These are phyloP conservation scores for Cercospora sp. DNA, from an alignment of 2,329 filamentous ascomycete genomes.

Conservation along the genomic window DNA sequence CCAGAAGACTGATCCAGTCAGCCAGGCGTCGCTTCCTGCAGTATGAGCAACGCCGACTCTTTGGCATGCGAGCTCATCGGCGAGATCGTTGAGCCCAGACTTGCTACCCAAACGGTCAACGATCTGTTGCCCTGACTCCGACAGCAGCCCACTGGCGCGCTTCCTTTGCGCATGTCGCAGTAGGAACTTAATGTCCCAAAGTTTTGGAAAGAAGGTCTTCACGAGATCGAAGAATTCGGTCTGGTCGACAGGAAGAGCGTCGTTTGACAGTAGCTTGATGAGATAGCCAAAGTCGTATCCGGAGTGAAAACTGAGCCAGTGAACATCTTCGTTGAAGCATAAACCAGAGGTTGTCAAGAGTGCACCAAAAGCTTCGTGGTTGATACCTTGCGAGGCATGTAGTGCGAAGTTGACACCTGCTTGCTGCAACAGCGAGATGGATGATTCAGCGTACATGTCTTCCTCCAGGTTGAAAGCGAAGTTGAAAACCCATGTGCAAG, in stretches of 20 bases:
- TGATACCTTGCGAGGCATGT: slow-evolving; percentile 85
- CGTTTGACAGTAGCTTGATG: slow-evolving; percentile 86
- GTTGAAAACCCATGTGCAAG: slow-evolving; percentile 98
- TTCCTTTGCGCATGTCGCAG: slow-evolving; percentile 77
- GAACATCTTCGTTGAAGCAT: slow-evolving; percentile 80
- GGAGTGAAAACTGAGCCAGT: slow-evolving; percentile 97
- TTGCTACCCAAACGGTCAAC: slow-evolving; percentile 85
- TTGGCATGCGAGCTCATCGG: slow-evolving; percentile 88
- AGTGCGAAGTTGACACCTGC: slow-evolving; percentile 89
- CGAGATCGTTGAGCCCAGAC: slow-evolving; percentile 88
- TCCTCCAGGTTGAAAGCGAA: slow-evolving; percentile 93
- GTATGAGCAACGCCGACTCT: slow-evolving; percentile 85
- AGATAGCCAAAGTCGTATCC: slow-evolving; percentile 98
- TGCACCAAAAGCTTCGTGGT: slow-evolving; percentile 83
- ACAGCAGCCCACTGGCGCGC: slow-evolving; percentile 9
- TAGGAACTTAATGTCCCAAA: slow-evolving; percentile 96
- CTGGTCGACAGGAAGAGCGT: slow-evolving; percentile 83
- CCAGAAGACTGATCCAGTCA: slow-evolving; percentile 95
- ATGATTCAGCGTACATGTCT: slow-evolving; percentile 97
- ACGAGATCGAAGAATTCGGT: slow-evolving; percentile 85
- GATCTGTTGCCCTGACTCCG: slow-evolving; percentile 50
- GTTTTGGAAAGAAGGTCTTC: slow-evolving; percentile 86
- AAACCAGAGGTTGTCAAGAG: slow-evolving; percentile 89
- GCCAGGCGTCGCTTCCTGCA: slow-evolving; percentile 86
- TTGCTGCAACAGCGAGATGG: slow-evolving; percentile 84